Evolutionary conservation across 805 yeast species (phyloP).

Genomic region (Candida broadrunensis): DNA sequence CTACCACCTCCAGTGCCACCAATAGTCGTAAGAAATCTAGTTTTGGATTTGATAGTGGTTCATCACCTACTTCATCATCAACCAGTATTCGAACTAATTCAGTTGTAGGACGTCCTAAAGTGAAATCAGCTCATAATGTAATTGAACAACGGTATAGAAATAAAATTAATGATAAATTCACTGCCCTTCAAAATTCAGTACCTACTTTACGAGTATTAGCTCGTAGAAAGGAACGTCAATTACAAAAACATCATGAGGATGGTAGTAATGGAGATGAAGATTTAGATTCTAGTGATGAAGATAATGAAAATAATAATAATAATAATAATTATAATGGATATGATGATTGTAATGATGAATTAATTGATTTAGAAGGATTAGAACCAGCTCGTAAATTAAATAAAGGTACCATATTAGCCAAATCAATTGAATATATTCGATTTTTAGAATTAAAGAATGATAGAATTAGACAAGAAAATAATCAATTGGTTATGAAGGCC

Average conservation of each 20-base stretch:
- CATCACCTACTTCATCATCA: slow-evolving; percentile 4
- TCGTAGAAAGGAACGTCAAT: slow-evolving; percentile 15
- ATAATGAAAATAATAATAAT: not conserved
- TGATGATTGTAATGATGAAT: slow-evolving; percentile 4
- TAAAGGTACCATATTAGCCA: slow-evolving; percentile 73
- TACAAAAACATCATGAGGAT: slow-evolving; percentile 6
- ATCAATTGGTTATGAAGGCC: slow-evolving; percentile 40
- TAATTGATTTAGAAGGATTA: slow-evolving; percentile 62
- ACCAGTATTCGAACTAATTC: not conserved
- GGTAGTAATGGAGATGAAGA: slow-evolving; percentile 8
- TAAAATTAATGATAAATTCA: slow-evolving; percentile 40
- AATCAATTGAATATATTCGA: slow-evolving; percentile 76
- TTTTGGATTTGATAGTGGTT: not conserved
- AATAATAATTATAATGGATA: slow-evolving; percentile 1
- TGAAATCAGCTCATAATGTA: slow-evolving; percentile 37
- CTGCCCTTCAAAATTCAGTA: slow-evolving; percentile 35
- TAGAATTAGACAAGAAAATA: slow-evolving; percentile 49
- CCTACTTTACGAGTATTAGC: slow-evolving; percentile 35
- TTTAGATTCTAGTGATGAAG: slow-evolving; percentile 10
- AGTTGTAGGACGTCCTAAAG: slow-evolving; percentile 13
- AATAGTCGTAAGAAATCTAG: not conserved
- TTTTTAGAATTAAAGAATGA: slow-evolving; percentile 64
- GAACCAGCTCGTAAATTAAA: slow-evolving; percentile 73
- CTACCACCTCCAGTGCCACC: not conserved
- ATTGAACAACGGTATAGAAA: slow-evolving; percentile 43